Conservation (phyloP, 352 stramenopile genomes). For the Phytophthora meadii region DNA sequence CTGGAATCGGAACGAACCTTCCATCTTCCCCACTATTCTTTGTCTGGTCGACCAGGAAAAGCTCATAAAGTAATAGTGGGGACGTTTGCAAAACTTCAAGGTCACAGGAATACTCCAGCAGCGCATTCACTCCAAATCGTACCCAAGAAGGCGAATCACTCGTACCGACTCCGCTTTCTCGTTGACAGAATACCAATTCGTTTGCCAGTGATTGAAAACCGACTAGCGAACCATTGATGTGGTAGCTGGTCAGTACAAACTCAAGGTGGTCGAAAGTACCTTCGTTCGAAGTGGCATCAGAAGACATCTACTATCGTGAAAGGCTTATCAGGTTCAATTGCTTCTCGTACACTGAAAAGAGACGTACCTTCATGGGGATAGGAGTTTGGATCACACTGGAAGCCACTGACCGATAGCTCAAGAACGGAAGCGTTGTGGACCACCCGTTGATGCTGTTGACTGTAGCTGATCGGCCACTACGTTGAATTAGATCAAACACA, state of each 20-base stretch:
- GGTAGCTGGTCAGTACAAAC: conserved; percentile 89
- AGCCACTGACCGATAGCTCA: conserved; percentile 81
- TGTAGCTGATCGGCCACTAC: conserved; percentile 48
- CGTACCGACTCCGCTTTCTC: conserved; percentile 11
- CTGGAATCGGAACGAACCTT: conserved; percentile 85
- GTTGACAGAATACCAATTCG: conserved; percentile 86
- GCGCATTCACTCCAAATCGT: conserved; percentile 77
- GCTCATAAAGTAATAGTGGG: conserved; percentile 86
- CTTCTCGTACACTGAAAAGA: conserved; percentile 1
- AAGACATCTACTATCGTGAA: conserved; percentile 73
- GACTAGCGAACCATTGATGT: conserved; percentile 89
- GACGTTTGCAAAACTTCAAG: conserved; percentile 53
- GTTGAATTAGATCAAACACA: conserved; percentile 80
- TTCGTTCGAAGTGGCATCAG: conserved; percentile 56
- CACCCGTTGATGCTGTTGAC: conserved; percentile 64
- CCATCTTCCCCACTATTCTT: conserved; percentile 49
- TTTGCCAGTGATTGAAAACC: conserved; percentile 71
- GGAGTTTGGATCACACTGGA: conserved; percentile 63
- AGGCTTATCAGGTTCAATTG: conserved; percentile 1
- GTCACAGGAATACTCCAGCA: conserved; percentile 73
- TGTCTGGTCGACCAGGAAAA: conserved; percentile 91
- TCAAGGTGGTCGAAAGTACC: conserved; percentile 71
- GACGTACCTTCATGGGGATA: conserved; percentile 77
- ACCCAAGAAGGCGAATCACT: conserved; percentile 63
- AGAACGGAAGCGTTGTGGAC: conserved; percentile 88